Evolutionary conservation across 2,329 filamentous ascomycete species (phyloP).

Genomic region (Alternaria brassicicola): DNA sequence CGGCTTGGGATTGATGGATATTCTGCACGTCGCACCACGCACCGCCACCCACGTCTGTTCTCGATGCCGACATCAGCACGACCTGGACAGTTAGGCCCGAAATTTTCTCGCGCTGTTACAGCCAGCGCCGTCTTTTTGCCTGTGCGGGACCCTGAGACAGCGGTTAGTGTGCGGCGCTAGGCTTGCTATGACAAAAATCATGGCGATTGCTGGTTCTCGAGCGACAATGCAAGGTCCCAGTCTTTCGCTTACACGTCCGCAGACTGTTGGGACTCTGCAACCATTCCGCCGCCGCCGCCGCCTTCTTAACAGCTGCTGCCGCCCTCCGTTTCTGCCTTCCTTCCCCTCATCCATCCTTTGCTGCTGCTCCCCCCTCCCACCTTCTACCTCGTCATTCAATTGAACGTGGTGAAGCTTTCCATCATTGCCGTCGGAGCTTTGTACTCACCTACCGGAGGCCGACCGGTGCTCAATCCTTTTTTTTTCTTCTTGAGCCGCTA

Average conservation of each 20-base stretch:
- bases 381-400: conserved; percentile 28
- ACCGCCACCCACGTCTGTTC: conserved; percentile 30
- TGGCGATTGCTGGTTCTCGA: conserved; percentile 30
- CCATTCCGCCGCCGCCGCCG: conserved; percentile 19
- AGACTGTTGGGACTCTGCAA: conserved; percentile 28
- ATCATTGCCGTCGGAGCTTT: conserved; percentile 23
- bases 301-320: conserved; percentile 12
- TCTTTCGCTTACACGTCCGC: conserved; percentile 35
- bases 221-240: conserved; percentile 42
- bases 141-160: conserved; percentile 26
- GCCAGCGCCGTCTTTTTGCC: conserved; percentile 20
- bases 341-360: conserved; percentile 18
- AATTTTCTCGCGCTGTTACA: conserved; percentile 37
- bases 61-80: conserved; percentile 33
- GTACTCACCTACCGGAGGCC: conserved; percentile 10
- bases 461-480: conserved; percentile 24
- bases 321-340: conserved; percentile 16
- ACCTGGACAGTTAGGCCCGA: conserved; percentile 24
- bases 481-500: conserved; percentile 19
- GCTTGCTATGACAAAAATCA: conserved; percentile 25
- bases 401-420: conserved; percentile 30
- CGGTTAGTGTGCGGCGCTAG: conserved; percentile 32
- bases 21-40: conserved; percentile 14
- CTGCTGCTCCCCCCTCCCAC: conserved; percentile 14
- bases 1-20: conserved; percentile 15